Conservation (phyloP, 371 early-diverging fungal species). For the Cokeromyces recurvatus region DNA sequence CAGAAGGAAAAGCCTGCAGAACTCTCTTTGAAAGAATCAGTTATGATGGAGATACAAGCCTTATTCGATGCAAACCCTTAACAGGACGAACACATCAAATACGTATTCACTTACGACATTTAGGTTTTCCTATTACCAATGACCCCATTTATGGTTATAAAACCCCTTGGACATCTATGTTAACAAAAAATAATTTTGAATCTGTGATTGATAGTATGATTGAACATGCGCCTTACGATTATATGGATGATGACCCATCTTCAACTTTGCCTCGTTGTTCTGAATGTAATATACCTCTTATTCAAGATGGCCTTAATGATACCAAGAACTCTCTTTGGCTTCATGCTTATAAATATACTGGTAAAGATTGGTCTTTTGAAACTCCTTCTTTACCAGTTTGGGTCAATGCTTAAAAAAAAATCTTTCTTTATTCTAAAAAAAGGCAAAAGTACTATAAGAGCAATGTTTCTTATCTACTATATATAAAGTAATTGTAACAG, state of each 20-base stretch:
- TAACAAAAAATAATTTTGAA: neutral
- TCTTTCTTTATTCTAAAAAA: too few species aligned
- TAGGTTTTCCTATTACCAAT: slow-evolving; percentile 97
- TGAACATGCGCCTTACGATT: slow-evolving; percentile 43
- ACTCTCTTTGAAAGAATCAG: slow-evolving; percentile 68
- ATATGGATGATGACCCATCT: slow-evolving; percentile 22
- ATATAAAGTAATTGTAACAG: too few species aligned
- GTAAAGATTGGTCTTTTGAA: slow-evolving; percentile 68
- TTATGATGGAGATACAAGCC: slow-evolving; percentile 53
- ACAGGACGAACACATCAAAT: slow-evolving; percentile 99
- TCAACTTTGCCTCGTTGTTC: slow-evolving; percentile 21
- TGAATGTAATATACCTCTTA: slow-evolving; percentile 45
- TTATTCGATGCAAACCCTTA: slow-evolving; percentile 74
- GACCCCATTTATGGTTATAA: slow-evolving; percentile 87
- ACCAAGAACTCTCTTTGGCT: slow-evolving; percentile 77
- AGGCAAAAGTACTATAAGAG: too few species aligned
- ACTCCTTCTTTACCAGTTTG: slow-evolving; percentile 71
- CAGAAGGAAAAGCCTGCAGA: slow-evolving; percentile 74
- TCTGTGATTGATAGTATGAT: slow-evolving; percentile 14
- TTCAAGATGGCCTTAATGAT: slow-evolving; percentile 60
- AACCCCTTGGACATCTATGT: slow-evolving; percentile 61
- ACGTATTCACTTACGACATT: slow-evolving; percentile 94
- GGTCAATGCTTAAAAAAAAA: slow-evolving; percentile 64
- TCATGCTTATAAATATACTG: slow-evolving; percentile 77
- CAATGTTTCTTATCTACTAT: too few species aligned